Base-by-base conservation (phyloP, 768 basidiomycete genomes). In the Macrolepiota fuliginosa region DNA sequence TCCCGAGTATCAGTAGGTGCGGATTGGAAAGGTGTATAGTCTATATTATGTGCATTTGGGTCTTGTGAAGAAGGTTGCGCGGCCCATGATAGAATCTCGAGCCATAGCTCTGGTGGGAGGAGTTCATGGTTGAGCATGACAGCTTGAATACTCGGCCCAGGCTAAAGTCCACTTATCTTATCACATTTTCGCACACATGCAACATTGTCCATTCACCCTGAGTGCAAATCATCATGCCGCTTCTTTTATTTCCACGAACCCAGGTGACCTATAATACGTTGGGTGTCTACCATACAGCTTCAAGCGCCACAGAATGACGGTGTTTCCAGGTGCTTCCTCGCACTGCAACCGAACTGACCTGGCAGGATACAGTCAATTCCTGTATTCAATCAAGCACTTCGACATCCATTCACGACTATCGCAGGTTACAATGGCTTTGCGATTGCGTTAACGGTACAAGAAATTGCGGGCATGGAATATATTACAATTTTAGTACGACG, bases 71-170 rank as follows among this genome's bases (percentile, higher is more conserved):
- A n/a, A 4, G 59, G 42, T 45, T 45, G 72, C 39, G 76, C 76
- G 24, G 80, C 79, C 76, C 77, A 76, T 56, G 74, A 72, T 53
- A 88, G 76, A 17, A 88, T 77, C 51, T 79, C 67, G 12, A 83
- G 70, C 85, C 83, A 86, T 29, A 87, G 66, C 65, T 88, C 86
- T 19, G 78, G 71, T 9, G 85, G 85, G 22, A 86, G 71, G 11
- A 56, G 51, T 17, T 62, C 62, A 61, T 73, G 69, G 62, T 65
- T 53, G 4, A 64, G 62, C 65, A 64, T 68, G 39, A 54, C 10
- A 27, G 32, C 11, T 29, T 25, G 39, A 36, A n/a, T 15, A 12
- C 53, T 11, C 13, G 42, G n/a, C 22, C 47, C 17, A 24, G 36
- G 37, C 36, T 13, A 5, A 7, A 39, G 24, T 3, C 29, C 3